A percentile compares a stretch with the other conserved stretches of the same genome.
phyloP scores from a whole-genome alignment of 129 eudicot species.

The Glebionis coronaria region DNA sequence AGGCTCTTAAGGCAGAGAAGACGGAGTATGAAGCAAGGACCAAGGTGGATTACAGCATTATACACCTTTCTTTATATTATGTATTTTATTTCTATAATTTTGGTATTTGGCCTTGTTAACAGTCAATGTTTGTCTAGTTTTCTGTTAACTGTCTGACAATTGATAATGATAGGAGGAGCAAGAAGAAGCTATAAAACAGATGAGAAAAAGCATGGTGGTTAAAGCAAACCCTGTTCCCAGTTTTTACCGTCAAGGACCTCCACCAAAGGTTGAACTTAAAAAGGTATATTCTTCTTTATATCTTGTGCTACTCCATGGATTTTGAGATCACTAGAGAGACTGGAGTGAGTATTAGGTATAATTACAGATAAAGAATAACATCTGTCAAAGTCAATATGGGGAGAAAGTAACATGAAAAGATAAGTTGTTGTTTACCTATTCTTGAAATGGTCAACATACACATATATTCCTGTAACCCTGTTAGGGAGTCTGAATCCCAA shows the following conservation, averaged over 20 bases:
- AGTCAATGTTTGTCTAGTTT: conserved; percentile 10
- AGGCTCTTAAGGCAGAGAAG: conserved; percentile 85
- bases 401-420: too few species aligned
- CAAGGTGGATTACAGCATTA: conserved; percentile 48
- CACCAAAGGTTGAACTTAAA: conserved; percentile 90
- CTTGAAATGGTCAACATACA: too few species aligned
- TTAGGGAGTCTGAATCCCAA: too few species aligned
- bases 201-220: conserved; percentile 71
- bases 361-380: neutral
- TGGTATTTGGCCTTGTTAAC: neutral
- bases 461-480: too few species aligned
- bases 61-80: conserved; percentile 6
- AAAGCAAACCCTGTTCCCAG: conserved; percentile 96
- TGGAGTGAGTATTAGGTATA: neutral
- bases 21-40: conserved; percentile 83
- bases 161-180: conserved; percentile 73
- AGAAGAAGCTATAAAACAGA: conserved; percentile 80
- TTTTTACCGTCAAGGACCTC: conserved; percentile 88
- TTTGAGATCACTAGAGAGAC: neutral
- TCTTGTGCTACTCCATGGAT: neutral
- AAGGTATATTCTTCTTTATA: conserved; percentile 54
- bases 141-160: conserved; percentile 8
- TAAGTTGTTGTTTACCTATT: too few species aligned
- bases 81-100: neutral
- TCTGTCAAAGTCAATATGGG: neutral